Evolutionary conservation across 2,329 filamentous ascomycete genomes (phyloP), one percentile per base, ranked within the genome.

Genomic region (Paraphoma sp.): DNA sequence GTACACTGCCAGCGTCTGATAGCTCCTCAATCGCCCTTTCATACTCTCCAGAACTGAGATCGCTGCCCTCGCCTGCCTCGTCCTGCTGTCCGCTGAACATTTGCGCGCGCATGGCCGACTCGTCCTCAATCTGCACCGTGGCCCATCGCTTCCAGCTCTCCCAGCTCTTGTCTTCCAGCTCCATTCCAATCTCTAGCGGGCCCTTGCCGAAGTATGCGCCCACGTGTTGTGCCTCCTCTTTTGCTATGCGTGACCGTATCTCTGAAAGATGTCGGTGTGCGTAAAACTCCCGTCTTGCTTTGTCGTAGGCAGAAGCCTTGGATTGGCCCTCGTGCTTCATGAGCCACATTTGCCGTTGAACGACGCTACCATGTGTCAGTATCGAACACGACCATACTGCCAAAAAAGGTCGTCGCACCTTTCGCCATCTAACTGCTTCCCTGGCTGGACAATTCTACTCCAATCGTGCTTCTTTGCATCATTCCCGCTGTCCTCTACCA

Each of bases 231-330:
- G 95, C 94, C 79, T 99, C 95, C 79, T 99, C 95, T 48, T 87
- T 83, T 7, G 94, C 91, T 57, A 99, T 85, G 67, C 93, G 88
- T 65, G 86, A 84, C 79, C 94, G 88, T 46, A 97, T 86, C 63
- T 97, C 93, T 68, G 96, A 88, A 57, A 87, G 83, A 67, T 96
- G 89, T 56, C 95, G 89, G 61, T 94, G 79, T 45, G 84, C 82
- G 80, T 99, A 99, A 79, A 98, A 97, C 76, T 99, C 94, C 64
- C 89, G 89, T 57, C 95, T 90, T 7, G 91, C 93, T 53, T 83
- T 81, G 78, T 98, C 94, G 81, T 99, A 99, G 31, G 95, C 93
- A 64, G 86, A 77, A 41, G 84, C 81, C 73, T 86, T 86, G 48
- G 82, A 84, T 73, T 91, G 83, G 50, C 81, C 6, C 76, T 78